phyloP scores from a whole-genome alignment of 2,329 filamentous ascomycete species.

The Shiraia sp. region DNA sequence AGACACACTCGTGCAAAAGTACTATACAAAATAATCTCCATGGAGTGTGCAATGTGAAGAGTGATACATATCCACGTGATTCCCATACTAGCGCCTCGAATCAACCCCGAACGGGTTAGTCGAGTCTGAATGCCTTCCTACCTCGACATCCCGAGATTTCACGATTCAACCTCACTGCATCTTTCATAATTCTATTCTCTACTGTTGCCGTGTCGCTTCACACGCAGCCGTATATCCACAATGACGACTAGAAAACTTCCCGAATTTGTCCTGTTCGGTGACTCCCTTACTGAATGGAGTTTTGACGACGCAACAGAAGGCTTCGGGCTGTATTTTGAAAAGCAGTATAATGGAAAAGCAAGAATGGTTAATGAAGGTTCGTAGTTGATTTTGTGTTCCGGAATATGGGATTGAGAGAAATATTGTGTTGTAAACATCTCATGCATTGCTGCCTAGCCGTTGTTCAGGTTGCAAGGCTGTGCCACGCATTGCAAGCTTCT shows the following conservation, averaged over 20 bases:
- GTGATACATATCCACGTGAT: too few species aligned
- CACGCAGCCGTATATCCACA: neutral
- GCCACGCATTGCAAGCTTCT: too few species aligned
- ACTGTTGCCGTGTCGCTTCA: neutral
- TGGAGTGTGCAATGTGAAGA: too few species aligned
- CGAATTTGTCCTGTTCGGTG: constrained; percentile 41
- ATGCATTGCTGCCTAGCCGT: too few species aligned
- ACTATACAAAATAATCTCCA: too few species aligned
- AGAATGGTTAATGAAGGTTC: constrained; percentile 37
- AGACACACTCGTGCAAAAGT: too few species aligned
- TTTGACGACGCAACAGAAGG: constrained; percentile 32
- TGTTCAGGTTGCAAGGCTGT: too few species aligned
- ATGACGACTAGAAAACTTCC: constrained; percentile 8
- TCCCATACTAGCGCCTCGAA: too few species aligned
- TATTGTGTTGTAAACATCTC: neutral
- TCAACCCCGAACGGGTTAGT: too few species aligned
- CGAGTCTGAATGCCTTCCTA: too few species aligned
- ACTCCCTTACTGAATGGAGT: constrained; percentile 39
- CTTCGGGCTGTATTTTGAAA: constrained; percentile 33
- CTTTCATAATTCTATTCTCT: neutral
- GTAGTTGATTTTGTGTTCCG: neutral
- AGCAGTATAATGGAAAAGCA: constrained; percentile 31
- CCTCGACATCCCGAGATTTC: too few species aligned
- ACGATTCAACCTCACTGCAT: too few species aligned
- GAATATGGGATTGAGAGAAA: neutral